Percentiles rank a stretch among this genome's conserved stretches.
Conservation (phyloP, 805 yeast species). For the Saccharomycopsis amapae region DNA sequence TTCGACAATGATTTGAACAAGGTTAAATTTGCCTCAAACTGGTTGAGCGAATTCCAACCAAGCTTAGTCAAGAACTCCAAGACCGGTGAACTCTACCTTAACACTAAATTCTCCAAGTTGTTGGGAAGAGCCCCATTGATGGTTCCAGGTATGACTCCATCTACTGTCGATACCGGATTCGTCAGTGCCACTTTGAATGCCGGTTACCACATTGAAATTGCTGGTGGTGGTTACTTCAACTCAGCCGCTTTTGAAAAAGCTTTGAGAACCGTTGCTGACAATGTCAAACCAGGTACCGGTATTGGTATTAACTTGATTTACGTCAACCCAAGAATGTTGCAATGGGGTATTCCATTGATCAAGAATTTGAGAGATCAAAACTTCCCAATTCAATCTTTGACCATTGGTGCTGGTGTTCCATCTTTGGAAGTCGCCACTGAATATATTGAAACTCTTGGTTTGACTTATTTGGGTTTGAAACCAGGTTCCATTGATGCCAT, state of each 20-base stretch:
- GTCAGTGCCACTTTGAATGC: slow-evolving; percentile 92
- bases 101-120: slow-evolving; percentile 88
- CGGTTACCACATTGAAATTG: slow-evolving; percentile 95
- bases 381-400: slow-evolving; percentile 89
- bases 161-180: slow-evolving; percentile 90
- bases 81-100: slow-evolving; percentile 72
- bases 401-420: slow-evolving; percentile 99
- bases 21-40: slow-evolving; percentile 78
- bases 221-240: slow-evolving; percentile 96
- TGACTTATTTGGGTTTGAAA: slow-evolving; percentile 91
- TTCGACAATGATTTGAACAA: slow-evolving; percentile 62
- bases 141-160: slow-evolving; percentile 99
- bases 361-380: slow-evolving; percentile 77
- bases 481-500: slow-evolving; percentile 97
- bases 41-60: slow-evolving; percentile 87
- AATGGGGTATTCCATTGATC: slow-evolving; percentile 97
- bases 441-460: slow-evolving; percentile 85
- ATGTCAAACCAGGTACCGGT: slow-evolving; percentile 79
- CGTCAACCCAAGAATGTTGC: slow-evolving; percentile 95
- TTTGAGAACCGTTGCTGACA: slow-evolving; percentile 60
- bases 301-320: slow-evolving; percentile 88
- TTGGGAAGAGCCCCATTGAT: slow-evolving; percentile 92
- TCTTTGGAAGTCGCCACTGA: slow-evolving; percentile 95
- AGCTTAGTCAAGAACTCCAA: slow-evolving; percentile 64
- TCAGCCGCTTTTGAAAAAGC: slow-evolving; percentile 68